Base-by-base conservation (phyloP, 179 eudicot species). In the Drosera spatulata region DNA sequence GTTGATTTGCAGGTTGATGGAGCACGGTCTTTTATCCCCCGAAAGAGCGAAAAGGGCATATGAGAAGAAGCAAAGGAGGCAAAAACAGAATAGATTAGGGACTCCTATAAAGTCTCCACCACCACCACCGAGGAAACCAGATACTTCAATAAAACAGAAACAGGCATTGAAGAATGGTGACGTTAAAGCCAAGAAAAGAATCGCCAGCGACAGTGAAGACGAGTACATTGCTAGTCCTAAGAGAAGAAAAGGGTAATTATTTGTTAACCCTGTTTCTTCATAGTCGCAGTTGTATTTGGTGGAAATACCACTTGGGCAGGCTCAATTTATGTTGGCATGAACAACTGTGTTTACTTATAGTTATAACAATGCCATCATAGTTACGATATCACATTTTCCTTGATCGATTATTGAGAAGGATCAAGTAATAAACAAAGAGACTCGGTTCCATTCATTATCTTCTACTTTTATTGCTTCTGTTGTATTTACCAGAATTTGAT, bases 41-140 rank as follows among this genome's bases (percentile, higher is more conserved):
- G 97, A 88, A 39, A 82, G 79, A 71, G 80, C 97, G 33, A 88
- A 67, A 65, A 91, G 70, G 73, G 95, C 88, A 33, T 76, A 64
- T 41, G 97, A 85, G 67, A 91, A 77, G 75, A 91, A 91, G 73
- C 95, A 81, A 69, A 75, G 81, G 71, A 88, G 73, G 77, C 88
- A 80, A 66, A 91, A 91, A 76, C 91, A 81, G 61, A 69, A 69
- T 4, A 76, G 80, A 69, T 64, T 57, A 58, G 96, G 96, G 64
- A 88, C 85, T 60, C 96, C 96, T 2, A 61, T 80, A 37, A 88
- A 91, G 70, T 71, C 93, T 37, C 71, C 73, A 1, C 8, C 50
- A 2, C 53, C 85, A 6, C 64, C 76, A 11, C 57, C 76, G 33
- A 62, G 69, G 13, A 77, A 75, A 60, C 80, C 86, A 6, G 88